phyloP scores from a whole-genome alignment of 1,284 basidiomycete species.

The Prillingera fragicola region DNA sequence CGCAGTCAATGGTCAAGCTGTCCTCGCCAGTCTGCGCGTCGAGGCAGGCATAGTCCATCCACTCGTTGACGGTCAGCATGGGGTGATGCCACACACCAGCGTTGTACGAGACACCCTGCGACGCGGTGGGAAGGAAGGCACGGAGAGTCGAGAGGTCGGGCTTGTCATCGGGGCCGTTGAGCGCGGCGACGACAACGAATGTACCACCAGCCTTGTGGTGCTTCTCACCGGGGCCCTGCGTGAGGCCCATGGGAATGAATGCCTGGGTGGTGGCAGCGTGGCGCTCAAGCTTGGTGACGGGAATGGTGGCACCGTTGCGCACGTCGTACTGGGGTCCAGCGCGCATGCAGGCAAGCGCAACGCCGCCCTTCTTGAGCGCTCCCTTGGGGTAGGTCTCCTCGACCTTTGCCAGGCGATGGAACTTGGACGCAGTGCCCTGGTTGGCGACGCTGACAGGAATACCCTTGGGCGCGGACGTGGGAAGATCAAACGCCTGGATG shows the following conservation, averaged over 20 bases:
- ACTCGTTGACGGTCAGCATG: constrained; percentile 69
- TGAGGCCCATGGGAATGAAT: constrained; percentile 76
- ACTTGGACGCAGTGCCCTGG: constrained; percentile 80
- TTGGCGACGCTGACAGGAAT: constrained; percentile 68
- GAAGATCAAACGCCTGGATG: constrained; percentile 60
- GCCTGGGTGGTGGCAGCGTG: constrained; percentile 57
- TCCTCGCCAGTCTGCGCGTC: constrained; percentile 74
- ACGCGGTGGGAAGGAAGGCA: constrained; percentile 70
- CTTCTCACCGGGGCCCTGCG: constrained; percentile 47
- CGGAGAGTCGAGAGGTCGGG: constrained; percentile 68
- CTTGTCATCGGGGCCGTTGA: constrained; percentile 63
- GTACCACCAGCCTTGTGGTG: constrained; percentile 52
- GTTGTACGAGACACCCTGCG: constrained; percentile 78
- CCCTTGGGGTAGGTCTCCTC: constrained; percentile 59
- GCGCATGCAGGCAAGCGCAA: constrained; percentile 66
- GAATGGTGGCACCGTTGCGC: constrained; percentile 51
- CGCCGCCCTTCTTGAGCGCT: constrained; percentile 46
- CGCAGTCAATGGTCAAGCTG: constrained; percentile 65
- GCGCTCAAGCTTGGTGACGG: constrained; percentile 42
- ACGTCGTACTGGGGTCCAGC: constrained; percentile 52
- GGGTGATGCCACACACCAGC: constrained; percentile 84
- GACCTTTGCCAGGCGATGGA: constrained; percentile 72
- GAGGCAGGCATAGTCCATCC: constrained; percentile 72
- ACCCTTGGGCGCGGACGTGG: constrained; percentile 49
- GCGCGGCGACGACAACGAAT: constrained; percentile 78